Conservation (phyloP, 495 filamentous ascomycete genomes). For the Trichoderma reesei region DNA sequence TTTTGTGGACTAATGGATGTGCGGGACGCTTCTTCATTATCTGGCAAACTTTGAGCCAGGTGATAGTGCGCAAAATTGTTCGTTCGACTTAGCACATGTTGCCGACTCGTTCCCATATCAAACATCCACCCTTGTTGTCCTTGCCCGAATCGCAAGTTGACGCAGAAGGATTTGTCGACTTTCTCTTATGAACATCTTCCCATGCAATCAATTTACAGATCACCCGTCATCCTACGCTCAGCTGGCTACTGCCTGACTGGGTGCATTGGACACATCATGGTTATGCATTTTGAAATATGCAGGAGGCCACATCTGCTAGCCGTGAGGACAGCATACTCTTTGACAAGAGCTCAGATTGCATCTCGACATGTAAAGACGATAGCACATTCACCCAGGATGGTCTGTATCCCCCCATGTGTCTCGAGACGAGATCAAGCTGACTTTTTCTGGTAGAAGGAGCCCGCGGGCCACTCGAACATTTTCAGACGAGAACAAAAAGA, state of each 20-base stretch:
- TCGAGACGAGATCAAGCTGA: neutral
- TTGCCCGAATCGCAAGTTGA: neutral
- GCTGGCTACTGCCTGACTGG: conserved; percentile 40
- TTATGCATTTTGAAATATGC: conserved; percentile 49
- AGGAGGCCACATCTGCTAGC: conserved; percentile 11
- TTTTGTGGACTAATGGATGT: neutral
- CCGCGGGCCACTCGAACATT: neutral
- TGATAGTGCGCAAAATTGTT: neutral
- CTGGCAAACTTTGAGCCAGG: neutral
- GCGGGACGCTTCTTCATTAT: neutral
- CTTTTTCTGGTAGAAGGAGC: neutral
- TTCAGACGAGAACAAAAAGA: neutral
- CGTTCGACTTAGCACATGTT: neutral
- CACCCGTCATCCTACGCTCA: conserved; percentile 49
- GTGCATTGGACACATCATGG: conserved; percentile 51
- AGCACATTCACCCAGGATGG: neutral
- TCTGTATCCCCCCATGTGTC: neutral
- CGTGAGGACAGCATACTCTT: neutral
- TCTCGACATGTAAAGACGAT: neutral
- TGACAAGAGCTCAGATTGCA: neutral
- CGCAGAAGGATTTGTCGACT: conserved; percentile 20
- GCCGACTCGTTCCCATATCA: conserved; percentile 2
- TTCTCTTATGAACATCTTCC: conserved; percentile 40
- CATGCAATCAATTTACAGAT: conserved; percentile 43
- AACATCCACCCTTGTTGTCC: neutral